Conservation (phyloP, 2,329 filamentous ascomycete species). For the Fusarium secorum region DNA sequence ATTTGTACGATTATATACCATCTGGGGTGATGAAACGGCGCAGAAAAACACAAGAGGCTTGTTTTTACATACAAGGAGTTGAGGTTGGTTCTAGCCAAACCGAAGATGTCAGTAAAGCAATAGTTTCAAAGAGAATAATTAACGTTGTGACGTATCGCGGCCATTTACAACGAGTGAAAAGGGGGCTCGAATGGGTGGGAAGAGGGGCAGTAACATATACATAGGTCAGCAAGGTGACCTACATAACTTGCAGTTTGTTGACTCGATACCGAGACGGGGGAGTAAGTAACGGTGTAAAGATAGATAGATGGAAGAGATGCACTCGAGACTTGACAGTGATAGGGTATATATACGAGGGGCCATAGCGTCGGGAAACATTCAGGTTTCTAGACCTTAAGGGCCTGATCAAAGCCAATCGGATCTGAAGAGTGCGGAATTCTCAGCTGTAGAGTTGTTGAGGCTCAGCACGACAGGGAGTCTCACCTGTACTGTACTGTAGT, state of each 20-base stretch:
- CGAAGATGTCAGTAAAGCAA: conserved; percentile 6
- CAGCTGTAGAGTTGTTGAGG: conserved; percentile 12
- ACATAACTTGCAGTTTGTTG: not conserved
- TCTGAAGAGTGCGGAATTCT: not conserved
- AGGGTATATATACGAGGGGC: not conserved
- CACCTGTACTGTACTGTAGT: not conserved
- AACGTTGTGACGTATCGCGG: not conserved
- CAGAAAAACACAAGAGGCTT: conserved; percentile 29
- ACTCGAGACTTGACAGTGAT: not conserved
- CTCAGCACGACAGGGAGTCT: conserved; percentile 1
- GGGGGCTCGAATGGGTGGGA: not conserved
- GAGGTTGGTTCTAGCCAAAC: conserved; percentile 11
- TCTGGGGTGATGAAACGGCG: conserved; percentile 27
- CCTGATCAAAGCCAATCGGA: not conserved
- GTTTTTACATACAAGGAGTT: conserved; percentile 22
- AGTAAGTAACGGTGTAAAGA: too few relatives aligned
- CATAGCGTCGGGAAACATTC: not conserved
- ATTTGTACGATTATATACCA: conserved; percentile 38
- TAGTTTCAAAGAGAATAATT: conserved; percentile 2
- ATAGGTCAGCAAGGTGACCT: not conserved
- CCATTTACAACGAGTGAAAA: not conserved
- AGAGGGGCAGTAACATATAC: not conserved
- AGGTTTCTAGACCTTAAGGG: not conserved
- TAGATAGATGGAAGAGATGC: not conserved
- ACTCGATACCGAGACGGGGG: not conserved